Conservation (phyloP, 495 filamentous ascomycete genomes). For the Annulohypoxylon maeteangense region DNA sequence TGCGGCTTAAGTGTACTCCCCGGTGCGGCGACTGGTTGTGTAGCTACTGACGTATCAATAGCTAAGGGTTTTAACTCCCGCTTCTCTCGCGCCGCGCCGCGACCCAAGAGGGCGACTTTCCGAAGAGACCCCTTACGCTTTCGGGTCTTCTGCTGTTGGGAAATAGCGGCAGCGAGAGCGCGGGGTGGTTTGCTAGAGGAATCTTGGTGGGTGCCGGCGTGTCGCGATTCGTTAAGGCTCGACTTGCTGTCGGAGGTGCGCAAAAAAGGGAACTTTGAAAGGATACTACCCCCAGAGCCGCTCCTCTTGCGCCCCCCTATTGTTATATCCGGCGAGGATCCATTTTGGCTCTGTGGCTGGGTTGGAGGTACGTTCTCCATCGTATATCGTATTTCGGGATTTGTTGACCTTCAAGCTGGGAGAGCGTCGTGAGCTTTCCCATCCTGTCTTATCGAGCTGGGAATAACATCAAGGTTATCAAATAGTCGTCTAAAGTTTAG, state of each 20-base stretch:
- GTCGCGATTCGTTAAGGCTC: conserved; percentile 56
- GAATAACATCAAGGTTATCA: conserved; percentile 12
- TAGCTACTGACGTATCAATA: conserved; percentile 53
- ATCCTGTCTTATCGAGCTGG: conserved; percentile 35
- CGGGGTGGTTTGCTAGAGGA: conserved; percentile 49
- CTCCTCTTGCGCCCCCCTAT: conserved; percentile 67
- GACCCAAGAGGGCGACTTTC: conserved; percentile 81
- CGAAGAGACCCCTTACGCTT: conserved; percentile 81
- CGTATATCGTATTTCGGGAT: conserved; percentile 31
- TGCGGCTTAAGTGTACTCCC: conserved; percentile 8
- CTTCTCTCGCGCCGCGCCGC: conserved; percentile 70
- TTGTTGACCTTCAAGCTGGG: conserved; percentile 28
- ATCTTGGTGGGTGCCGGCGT: conserved; percentile 48
- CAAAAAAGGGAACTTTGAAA: conserved; percentile 70
- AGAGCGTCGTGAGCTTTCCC: conserved; percentile 33
- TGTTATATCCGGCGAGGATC: conserved; percentile 35
- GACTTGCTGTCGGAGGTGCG: conserved; percentile 60
- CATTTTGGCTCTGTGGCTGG: conserved; percentile 33
- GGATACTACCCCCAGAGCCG: conserved; percentile 68
- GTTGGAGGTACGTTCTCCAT: conserved; percentile 42
- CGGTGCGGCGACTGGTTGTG: conserved; percentile 36
- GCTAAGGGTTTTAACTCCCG: conserved; percentile 58
- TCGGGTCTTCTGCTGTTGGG: conserved; percentile 75
- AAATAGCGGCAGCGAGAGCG: conserved; percentile 58
- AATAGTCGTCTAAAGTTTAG: background rate